A percentile compares a stretch with the other conserved stretches of the same genome.
phyloP scores from a whole-genome alignment of 345 rosid genomes.

The Citrus unshiu region DNA sequence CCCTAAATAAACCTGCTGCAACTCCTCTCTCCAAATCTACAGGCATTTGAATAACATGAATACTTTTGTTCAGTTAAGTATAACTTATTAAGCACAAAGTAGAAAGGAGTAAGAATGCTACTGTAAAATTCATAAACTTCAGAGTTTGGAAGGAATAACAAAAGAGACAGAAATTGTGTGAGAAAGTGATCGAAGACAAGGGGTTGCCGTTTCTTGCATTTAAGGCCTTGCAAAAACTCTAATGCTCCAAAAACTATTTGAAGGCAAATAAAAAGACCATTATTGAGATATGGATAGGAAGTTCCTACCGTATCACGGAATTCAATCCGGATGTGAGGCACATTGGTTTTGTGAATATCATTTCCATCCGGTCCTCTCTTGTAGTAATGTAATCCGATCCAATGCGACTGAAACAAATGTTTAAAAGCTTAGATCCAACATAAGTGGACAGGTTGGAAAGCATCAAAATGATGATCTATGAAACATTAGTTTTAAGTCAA shows the following conservation, averaged over 20 bases:
- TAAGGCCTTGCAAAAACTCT: not conserved
- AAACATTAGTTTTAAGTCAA: not conserved
- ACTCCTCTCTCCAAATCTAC: conserved; percentile 96
- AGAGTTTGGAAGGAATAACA: not conserved
- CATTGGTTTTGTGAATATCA: conserved; percentile 87
- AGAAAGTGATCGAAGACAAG: not conserved
- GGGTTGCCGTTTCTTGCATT: not conserved
- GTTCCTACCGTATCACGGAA: conserved; percentile 76
- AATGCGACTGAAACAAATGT: conserved; percentile 64
- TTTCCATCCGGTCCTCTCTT: conserved; percentile 96
- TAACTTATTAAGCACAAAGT: not conserved
- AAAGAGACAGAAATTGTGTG: not conserved
- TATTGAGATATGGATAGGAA: not conserved
- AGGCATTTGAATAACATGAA: not conserved
- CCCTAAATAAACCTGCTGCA: conserved; percentile 79
- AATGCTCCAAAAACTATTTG: not conserved
- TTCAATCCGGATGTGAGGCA: conserved; percentile 94
- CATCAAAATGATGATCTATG: not conserved
- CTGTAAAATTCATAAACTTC: not conserved
- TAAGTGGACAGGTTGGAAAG: not conserved
- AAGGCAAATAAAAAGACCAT: not conserved
- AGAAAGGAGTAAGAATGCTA: not conserved
- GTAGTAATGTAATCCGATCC: conserved; percentile 93
- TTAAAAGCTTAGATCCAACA: conserved; percentile 6
- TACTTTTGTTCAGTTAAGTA: not conserved